A percentile compares a stretch with the other conserved stretches of the same genome.
These are phyloP conservation scores for Podospora pseudopauciseta DNA, from an alignment of 495 filamentous ascomycete species.

Conservation along the genomic window DNA sequence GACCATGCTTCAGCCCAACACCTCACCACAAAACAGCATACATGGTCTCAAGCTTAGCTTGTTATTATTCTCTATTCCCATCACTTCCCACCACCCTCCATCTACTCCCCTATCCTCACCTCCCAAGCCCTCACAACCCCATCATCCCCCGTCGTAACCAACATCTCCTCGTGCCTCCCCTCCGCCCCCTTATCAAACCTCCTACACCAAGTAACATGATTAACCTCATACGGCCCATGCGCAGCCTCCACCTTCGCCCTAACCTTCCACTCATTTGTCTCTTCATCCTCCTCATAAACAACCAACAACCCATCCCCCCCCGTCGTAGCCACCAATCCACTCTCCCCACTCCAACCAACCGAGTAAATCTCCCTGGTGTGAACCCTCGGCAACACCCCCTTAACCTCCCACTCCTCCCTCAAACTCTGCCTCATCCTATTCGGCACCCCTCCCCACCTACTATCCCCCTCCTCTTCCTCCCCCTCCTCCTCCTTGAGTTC, in stretches of 20 bases:
- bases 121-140: slow-evolving; percentile 5
- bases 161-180: slow-evolving; percentile 69
- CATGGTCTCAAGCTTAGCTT: neutral
- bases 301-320: slow-evolving; percentile 84
- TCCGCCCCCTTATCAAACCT: slow-evolving; percentile 52
- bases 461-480: slow-evolving; percentile 57
- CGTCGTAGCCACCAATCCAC: slow-evolving; percentile 72
- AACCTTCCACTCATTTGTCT: slow-evolving; percentile 62
- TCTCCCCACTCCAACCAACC: slow-evolving; percentile 70
- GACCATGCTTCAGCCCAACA: no score
- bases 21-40: no score
- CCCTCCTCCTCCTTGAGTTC: slow-evolving; percentile 46
- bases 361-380: slow-evolving; percentile 82
- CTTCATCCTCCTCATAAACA: slow-evolving; percentile 65
- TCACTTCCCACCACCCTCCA: slow-evolving; percentile 9
- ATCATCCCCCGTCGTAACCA: slow-evolving; percentile 79
- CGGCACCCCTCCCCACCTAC: slow-evolving; percentile 71
- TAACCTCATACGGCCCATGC: slow-evolving; percentile 90
- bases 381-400: slow-evolving; percentile 62
- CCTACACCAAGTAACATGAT: slow-evolving; percentile 78
- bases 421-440: slow-evolving; percentile 74
- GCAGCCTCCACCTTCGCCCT: slow-evolving; percentile 62
- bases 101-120: slow-evolving; percentile 50
- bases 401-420: slow-evolving; percentile 78
- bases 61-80: neutral